phyloP scores from a whole-genome alignment of 306 rosid species.

The Vigna hirtella region DNA sequence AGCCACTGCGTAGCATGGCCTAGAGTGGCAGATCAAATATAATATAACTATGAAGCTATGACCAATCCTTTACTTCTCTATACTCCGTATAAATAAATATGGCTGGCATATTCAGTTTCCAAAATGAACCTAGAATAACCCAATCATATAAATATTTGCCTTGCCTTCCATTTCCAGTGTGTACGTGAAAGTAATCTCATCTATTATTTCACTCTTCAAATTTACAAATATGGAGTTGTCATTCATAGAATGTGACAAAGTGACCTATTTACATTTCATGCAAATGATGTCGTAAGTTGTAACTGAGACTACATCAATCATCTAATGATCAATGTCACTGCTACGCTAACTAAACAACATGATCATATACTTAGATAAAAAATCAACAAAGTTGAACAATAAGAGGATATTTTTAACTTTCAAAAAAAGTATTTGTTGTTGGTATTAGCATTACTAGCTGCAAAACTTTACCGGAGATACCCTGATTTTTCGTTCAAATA shows the following conservation, averaged over 20 bases:
- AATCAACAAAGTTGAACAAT: slow-evolving; percentile 21
- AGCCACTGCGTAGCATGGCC: slow-evolving; percentile 8
- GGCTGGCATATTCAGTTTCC: background rate
- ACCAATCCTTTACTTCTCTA: background rate
- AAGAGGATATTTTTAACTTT: background rate
- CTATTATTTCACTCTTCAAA: background rate
- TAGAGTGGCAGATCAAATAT: background rate
- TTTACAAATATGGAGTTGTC: background rate
- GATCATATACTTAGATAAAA: background rate
- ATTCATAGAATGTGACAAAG: background rate
- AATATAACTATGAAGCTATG: background rate
- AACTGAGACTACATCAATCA: no score
- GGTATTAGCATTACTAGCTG: background rate
- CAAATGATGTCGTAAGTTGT: background rate
- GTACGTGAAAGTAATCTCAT: background rate
- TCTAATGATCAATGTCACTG: background rate
- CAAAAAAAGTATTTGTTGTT: background rate
- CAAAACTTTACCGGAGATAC: background rate
- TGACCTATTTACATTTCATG: background rate
- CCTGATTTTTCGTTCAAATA: slow-evolving; percentile 3
- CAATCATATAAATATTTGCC: background rate
- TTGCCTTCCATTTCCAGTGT: background rate
- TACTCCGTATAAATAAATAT: background rate
- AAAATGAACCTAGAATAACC: background rate
- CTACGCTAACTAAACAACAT: slow-evolving; percentile 19